These are phyloP conservation scores for Evansstolkia leycettana DNA, from an alignment of 495 filamentous ascomycete genomes.

Conservation along the genomic window DNA sequence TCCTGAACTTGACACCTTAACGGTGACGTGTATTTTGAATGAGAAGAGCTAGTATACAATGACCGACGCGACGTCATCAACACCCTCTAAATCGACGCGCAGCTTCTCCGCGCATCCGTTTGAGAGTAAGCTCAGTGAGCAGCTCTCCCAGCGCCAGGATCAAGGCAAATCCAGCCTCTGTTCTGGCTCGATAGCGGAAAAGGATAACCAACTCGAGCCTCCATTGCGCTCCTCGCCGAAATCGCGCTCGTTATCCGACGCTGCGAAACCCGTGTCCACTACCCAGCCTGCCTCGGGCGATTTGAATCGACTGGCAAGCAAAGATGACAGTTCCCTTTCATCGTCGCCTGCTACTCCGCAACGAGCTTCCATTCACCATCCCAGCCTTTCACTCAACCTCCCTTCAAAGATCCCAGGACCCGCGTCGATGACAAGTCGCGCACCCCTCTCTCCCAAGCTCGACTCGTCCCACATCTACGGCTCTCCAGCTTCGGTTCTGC, in stretches of 20 bases:
- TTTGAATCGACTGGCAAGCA: conserved; percentile 33
- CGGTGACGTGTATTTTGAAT: too few relatives aligned
- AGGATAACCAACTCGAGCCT: conserved; percentile 7
- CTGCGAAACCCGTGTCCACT: conserved; percentile 19
- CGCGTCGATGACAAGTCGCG: conserved; percentile 46
- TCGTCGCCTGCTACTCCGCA: conserved; percentile 51
- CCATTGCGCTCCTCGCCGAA: conserved; percentile 21
- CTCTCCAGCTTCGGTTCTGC: conserved; percentile 71
- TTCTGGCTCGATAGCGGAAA: conserved; percentile 5
- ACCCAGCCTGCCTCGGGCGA: conserved; percentile 17
- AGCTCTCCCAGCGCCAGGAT: conserved; percentile 19
- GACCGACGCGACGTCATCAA: conserved; percentile 11
- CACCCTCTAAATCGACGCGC: conserved; percentile 10
- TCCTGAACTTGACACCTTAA: too few relatives aligned
- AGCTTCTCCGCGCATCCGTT: conserved; percentile 15
- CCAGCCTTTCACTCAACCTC: conserved; percentile 64
- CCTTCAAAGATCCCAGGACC: conserved; percentile 42
- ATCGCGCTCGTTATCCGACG: conserved; percentile 34
- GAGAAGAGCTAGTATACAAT: too few relatives aligned
- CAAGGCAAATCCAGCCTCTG: conserved; percentile 7
- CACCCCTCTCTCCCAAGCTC: conserved; percentile 73
- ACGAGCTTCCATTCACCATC: conserved; percentile 46
- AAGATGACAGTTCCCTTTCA: conserved; percentile 66
- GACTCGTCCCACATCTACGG: conserved; percentile 75
- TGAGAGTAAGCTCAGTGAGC: conserved; percentile 32